Percentiles rank a stretch among this genome's conserved stretches.
Evolutionary conservation across 2,329 filamentous ascomycete species (phyloP).

Genomic region (Colletotrichum sp.): DNA sequence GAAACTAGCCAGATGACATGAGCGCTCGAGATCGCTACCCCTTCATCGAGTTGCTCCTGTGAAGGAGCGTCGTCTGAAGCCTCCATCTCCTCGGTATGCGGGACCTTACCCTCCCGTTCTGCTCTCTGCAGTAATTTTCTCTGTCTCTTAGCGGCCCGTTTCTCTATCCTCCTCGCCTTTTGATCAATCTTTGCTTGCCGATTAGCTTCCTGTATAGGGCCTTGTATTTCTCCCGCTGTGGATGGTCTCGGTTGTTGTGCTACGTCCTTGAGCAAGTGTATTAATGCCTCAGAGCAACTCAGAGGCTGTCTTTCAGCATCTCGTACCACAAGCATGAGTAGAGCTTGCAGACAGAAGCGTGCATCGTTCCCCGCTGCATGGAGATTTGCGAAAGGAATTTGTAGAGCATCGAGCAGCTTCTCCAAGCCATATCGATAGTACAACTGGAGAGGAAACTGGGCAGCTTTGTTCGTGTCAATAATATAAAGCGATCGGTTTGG

Average conservation of each 20-base stretch:
- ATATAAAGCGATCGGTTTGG: constrained; percentile 21
- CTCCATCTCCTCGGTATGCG: not conserved
- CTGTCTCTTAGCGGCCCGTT: not conserved
- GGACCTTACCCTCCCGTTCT: not conserved
- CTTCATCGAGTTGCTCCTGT: not conserved
- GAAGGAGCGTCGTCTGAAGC: not conserved
- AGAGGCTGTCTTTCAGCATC: not conserved
- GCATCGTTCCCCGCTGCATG: constrained; percentile 33
- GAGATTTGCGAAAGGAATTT: constrained; percentile 23
- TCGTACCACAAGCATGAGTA: constrained; percentile 22
- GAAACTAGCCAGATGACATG: not conserved
- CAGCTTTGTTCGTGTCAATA: constrained; percentile 29
- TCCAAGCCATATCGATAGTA: constrained; percentile 26
- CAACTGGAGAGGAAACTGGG: constrained; percentile 27
- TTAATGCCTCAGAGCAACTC: not conserved
- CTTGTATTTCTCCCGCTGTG: not conserved
- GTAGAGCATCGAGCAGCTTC: constrained; percentile 24
- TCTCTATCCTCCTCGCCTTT: not conserved
- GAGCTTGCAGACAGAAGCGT: constrained; percentile 25
- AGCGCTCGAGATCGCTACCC: not conserved
- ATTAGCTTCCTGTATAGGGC: not conserved
- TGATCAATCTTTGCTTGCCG: not conserved
- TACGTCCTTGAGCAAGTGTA: not conserved
- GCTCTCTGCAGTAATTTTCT: not conserved
- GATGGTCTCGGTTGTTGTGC: not conserved